These are phyloP conservation scores for Aspergillus melleus DNA, from an alignment of 2,329 filamentous ascomycete species.

Conservation along the genomic window DNA sequence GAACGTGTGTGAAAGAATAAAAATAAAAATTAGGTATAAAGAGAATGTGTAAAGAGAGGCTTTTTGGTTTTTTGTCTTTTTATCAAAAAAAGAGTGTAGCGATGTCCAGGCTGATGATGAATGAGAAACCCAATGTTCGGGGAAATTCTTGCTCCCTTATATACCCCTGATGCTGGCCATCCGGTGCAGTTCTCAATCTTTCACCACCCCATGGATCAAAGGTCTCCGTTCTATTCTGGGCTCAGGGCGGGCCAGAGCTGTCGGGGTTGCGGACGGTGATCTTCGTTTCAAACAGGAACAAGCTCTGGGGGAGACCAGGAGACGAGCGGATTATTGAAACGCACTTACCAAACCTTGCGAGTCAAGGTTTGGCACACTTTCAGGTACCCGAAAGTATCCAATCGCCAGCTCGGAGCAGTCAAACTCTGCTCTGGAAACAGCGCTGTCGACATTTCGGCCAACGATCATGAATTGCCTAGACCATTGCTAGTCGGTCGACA, in stretches of 20 bases:
- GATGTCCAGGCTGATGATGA: not conserved
- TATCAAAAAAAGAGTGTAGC: not conserved
- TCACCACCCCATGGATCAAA: not conserved
- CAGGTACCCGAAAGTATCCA: not conserved
- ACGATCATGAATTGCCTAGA: not conserved
- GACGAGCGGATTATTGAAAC: not conserved
- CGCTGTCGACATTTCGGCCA: not conserved
- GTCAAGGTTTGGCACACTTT: not conserved
- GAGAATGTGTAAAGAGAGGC: not conserved
- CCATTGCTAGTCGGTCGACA: not conserved
- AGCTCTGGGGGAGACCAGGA: not conserved
- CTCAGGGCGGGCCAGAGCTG: not conserved
- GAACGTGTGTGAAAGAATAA: not conserved
- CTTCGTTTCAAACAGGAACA: not conserved
- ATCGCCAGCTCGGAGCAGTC: not conserved
- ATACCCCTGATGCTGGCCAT: not conserved
- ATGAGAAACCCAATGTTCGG: not conserved
- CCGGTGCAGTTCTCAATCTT: not conserved
- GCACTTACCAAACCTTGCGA: not conserved
- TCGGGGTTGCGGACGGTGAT: not conserved
- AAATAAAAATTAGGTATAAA: not conserved
- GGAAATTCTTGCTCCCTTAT: not conserved
- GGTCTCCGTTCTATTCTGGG: not conserved
- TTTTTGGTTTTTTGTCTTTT: not conserved
- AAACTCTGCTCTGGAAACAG: not conserved